phyloP scores from a whole-genome alignment of 2,329 filamentous ascomycete species.

The Cladosporium velox region DNA sequence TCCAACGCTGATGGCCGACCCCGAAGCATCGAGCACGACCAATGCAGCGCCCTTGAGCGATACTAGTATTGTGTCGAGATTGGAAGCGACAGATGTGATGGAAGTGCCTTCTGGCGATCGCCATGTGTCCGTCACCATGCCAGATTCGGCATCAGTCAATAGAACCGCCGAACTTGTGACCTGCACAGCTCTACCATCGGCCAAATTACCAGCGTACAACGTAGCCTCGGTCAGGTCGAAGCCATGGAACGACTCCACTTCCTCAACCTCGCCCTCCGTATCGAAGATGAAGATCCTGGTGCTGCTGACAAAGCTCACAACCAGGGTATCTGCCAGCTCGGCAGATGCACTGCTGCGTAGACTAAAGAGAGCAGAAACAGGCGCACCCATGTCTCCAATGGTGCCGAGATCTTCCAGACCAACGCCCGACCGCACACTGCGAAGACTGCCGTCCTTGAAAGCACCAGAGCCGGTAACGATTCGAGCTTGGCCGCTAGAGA shows the following conservation, averaged over 20 bases:
- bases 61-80: slow-evolving; percentile 68
- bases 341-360: slow-evolving; percentile 74
- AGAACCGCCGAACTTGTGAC: slow-evolving; percentile 67
- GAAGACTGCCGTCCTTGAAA: slow-evolving; percentile 81
- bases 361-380: slow-evolving; percentile 42
- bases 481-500: slow-evolving; percentile 90
- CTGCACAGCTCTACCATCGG: slow-evolving; percentile 67
- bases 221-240: slow-evolving; percentile 71
- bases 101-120: slow-evolving; percentile 47
- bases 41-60: slow-evolving; percentile 75
- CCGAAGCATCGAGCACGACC: slow-evolving; percentile 65
- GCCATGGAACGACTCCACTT: slow-evolving; percentile 74
- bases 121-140: slow-evolving; percentile 62
- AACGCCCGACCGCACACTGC: slow-evolving; percentile 91
- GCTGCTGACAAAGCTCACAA: slow-evolving; percentile 80
- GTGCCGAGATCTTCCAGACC: slow-evolving; percentile 85
- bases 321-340: slow-evolving; percentile 65
- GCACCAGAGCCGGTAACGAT: slow-evolving; percentile 92
- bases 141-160: slow-evolving; percentile 62
- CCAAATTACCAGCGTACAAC: slow-evolving; percentile 67
- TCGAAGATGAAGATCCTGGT: slow-evolving; percentile 82
- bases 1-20: slow-evolving; percentile 58
- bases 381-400: slow-evolving; percentile 69
- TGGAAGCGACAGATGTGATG: slow-evolving; percentile 79
- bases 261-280: slow-evolving; percentile 75